phyloP scores from a whole-genome alignment of 2,329 filamentous ascomycete genomes.

The Aspergillus texensis region DNA sequence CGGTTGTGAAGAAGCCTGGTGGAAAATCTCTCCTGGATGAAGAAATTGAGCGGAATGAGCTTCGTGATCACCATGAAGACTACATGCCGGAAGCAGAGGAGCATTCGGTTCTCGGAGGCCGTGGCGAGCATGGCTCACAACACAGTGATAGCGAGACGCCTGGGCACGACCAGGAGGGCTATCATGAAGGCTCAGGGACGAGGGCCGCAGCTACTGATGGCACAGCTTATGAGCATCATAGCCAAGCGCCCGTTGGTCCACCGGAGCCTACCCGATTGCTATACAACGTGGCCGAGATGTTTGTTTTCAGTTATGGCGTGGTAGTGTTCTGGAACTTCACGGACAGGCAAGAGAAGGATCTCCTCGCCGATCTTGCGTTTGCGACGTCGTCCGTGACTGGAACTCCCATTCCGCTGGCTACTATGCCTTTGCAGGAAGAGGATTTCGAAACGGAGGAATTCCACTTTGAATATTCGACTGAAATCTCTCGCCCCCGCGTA shows the following conservation, averaged over 20 bases:
- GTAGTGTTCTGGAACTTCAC: conserved; percentile 99
- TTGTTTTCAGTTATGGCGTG: conserved; percentile 95
- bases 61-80: conserved; percentile 84
- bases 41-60: conserved; percentile 93
- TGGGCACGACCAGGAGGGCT: conserved; percentile 26
- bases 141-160: conserved; percentile 12
- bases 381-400: conserved; percentile 53
- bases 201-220: conserved; percentile 15
- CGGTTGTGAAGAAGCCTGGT: conserved; percentile 87
- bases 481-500: conserved; percentile 83
- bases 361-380: conserved; percentile 92
- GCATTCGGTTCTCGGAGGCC: conserved; percentile 45
- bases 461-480: conserved; percentile 92
- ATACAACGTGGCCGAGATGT: conserved; percentile 81
- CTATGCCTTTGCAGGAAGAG: conserved; percentile 77
- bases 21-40: conserved; percentile 91
- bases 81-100: conserved; percentile 72
- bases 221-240: conserved; percentile 25
- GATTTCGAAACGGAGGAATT: conserved; percentile 98
- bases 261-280: conserved; percentile 67
- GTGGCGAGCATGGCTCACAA: conserved; percentile 23
- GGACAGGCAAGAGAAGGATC: conserved; percentile 92
- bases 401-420: conserved; percentile 65
- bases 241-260: conserved; percentile 51
- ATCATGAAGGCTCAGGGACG: conserved; percentile 22